phyloP scores from a whole-genome alignment of 345 rosid species.

The Microthlaspi erraticum region DNA sequence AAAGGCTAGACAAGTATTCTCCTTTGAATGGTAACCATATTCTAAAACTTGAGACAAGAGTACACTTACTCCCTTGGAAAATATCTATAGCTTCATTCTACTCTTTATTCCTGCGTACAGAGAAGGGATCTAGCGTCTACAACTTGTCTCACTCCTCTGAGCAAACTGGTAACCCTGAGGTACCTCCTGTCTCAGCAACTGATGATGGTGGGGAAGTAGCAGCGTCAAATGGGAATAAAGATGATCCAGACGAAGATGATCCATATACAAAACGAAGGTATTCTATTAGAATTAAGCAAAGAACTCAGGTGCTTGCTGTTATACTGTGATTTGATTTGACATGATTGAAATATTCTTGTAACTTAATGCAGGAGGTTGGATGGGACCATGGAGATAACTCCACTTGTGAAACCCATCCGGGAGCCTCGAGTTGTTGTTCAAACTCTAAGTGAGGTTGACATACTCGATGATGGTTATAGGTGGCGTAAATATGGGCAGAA shows the following conservation, averaged over 20 bases:
- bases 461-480: conserved; percentile 95
- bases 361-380: conserved; percentile 78
- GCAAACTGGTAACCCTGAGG: conserved; percentile 59
- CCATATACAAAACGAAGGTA: conserved; percentile 86
- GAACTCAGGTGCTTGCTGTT: conserved; percentile 15
- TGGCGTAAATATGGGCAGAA: conserved; percentile 99
- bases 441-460: conserved; percentile 95
- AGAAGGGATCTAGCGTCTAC: conserved; percentile 59
- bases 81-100: conserved; percentile 19
- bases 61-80: conserved; percentile 12
- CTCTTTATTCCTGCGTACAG: conserved; percentile 45
- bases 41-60: conserved; percentile 16
- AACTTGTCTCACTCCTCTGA: conserved; percentile 54
- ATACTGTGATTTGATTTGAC: conserved; percentile 22
- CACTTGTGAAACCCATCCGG: conserved; percentile 92
- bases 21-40: conserved; percentile 57
- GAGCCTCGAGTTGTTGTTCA: conserved; percentile 99
- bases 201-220: conserved; percentile 64
- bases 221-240: conserved; percentile 34
- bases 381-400: conserved; percentile 74
- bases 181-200: conserved; percentile 57
- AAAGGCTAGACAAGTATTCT: conserved; percentile 61
- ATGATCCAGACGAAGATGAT: conserved; percentile 80
- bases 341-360: conserved; percentile 31
- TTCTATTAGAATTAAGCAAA: conserved; percentile 25